Percentiles rank a stretch among this genome's conserved stretches.
phyloP scores from a whole-genome alignment of 2,329 filamentous ascomycete genomes.

The Alternaria ventricosa region DNA sequence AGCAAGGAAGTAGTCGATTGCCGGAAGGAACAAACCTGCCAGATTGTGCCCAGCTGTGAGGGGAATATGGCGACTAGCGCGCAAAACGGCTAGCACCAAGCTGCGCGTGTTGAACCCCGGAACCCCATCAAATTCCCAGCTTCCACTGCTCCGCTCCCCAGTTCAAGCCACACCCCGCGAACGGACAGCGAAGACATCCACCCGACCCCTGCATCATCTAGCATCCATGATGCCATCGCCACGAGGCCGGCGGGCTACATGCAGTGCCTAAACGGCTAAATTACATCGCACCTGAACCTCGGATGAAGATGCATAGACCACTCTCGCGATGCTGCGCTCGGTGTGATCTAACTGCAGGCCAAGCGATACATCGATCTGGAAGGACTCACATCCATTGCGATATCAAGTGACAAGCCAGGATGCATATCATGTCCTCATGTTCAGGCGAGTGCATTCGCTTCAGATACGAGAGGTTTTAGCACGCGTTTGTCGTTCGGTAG shows the following conservation, averaged over 20 bases:
- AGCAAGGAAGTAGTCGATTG: not conserved
- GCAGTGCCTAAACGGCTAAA: constrained; percentile 45
- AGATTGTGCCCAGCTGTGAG: not conserved
- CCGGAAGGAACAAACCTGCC: not conserved
- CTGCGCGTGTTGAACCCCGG: not conserved
- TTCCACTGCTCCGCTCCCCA: not conserved
- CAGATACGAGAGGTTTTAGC: not conserved
- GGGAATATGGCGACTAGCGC: not conserved
- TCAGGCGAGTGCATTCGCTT: not conserved
- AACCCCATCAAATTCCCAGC: not conserved
- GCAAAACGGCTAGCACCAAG: not conserved
- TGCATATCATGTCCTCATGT: not conserved
- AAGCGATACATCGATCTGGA: not conserved
- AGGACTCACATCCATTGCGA: not conserved
- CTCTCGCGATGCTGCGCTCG: not conserved
- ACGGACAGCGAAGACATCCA: not conserved
- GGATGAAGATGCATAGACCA: constrained; percentile 1
- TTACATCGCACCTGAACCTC: constrained; percentile 10
- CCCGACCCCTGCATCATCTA: not conserved
- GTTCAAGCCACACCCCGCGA: not conserved
- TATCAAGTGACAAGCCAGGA: not conserved
- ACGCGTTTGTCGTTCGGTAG: not conserved
- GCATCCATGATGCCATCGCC: constrained; percentile 14
- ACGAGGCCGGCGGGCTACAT: constrained; percentile 5
- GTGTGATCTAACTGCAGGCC: not conserved